These are phyloP conservation scores for Penicillium sumatraense DNA, from an alignment of 2,329 filamentous ascomycete genomes.

Conservation along the genomic window DNA sequence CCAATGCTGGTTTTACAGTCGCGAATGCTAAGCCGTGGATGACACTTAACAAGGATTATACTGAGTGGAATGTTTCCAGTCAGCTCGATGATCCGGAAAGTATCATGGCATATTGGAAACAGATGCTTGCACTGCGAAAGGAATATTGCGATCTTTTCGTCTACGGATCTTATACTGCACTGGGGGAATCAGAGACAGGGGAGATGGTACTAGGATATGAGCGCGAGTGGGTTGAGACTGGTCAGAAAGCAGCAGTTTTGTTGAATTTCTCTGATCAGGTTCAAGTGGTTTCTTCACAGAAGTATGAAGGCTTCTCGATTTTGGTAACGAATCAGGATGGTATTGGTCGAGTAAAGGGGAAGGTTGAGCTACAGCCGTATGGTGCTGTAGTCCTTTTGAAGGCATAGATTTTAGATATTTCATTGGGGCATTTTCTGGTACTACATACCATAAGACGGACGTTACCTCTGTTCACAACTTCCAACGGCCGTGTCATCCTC, in stretches of 20 bases:
- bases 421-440: too few species aligned
- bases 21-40: conserved; percentile 62
- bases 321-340: neutral
- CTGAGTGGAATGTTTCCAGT: conserved; percentile 60
- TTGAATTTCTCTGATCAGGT: conserved; percentile 15
- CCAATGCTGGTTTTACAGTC: conserved; percentile 65
- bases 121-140: conserved; percentile 60
- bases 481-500: too few species aligned
- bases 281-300: neutral
- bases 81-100: conserved; percentile 37
- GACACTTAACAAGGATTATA: conserved; percentile 64
- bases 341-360: neutral
- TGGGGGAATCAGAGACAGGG: conserved; percentile 9
- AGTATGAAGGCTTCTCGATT: neutral
- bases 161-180: conserved; percentile 5
- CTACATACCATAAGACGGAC: too few species aligned
- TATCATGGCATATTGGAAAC: conserved; percentile 63
- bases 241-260: conserved; percentile 10
- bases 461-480: too few species aligned
- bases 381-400: conserved; percentile 1
- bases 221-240: neutral
- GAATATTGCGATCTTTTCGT: conserved; percentile 50
- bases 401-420: neutral
- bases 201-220: conserved; percentile 18
- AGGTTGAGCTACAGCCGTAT: conserved; percentile 8